Conservation (phyloP, 805 yeast species). For the Lipomyces sp. region DNA sequence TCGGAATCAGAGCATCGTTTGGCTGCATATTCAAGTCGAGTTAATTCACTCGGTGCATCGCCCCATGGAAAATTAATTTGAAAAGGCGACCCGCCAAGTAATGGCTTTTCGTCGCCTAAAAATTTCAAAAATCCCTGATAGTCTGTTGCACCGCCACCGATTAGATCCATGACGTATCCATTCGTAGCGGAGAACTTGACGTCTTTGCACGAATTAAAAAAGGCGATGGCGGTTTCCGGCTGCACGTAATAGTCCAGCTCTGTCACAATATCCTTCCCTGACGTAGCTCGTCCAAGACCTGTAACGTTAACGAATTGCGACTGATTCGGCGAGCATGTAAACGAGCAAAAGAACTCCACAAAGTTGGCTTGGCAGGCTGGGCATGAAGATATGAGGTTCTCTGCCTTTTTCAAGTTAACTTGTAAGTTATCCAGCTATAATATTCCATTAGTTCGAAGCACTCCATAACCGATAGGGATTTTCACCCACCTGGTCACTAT, state of each 20-base stretch:
- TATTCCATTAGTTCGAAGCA: background rate
- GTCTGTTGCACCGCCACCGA: constrained; percentile 94
- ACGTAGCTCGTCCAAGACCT: constrained; percentile 49
- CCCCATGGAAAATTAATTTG: constrained; percentile 79
- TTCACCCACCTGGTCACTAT: constrained; percentile 58
- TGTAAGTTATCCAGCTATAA: constrained; percentile 51
- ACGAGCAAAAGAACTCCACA: constrained; percentile 76
- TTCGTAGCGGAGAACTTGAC: constrained; percentile 93
- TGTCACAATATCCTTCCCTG: constrained; percentile 64
- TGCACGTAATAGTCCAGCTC: constrained; percentile 70
- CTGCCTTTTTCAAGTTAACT: constrained; percentile 71
- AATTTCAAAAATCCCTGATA: constrained; percentile 78
- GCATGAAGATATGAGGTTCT: constrained; percentile 80
- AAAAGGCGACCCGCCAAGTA: constrained; percentile 93
- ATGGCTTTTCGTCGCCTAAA: constrained; percentile 91
- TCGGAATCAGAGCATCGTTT: constrained; percentile 63
- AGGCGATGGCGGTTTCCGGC: constrained; percentile 60
- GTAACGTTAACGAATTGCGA: constrained; percentile 73
- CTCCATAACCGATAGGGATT: background rate
- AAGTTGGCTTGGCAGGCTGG: constrained; percentile 93
- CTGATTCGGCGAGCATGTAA: constrained; percentile 89
- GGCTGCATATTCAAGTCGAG: constrained; percentile 30
- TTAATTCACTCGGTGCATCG: constrained; percentile 36
- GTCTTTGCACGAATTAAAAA: constrained; percentile 84
- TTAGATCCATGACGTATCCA: constrained; percentile 93